phyloP scores from a whole-genome alignment of 2,329 filamentous ascomycete genomes.

The Scorias spongiosa region DNA sequence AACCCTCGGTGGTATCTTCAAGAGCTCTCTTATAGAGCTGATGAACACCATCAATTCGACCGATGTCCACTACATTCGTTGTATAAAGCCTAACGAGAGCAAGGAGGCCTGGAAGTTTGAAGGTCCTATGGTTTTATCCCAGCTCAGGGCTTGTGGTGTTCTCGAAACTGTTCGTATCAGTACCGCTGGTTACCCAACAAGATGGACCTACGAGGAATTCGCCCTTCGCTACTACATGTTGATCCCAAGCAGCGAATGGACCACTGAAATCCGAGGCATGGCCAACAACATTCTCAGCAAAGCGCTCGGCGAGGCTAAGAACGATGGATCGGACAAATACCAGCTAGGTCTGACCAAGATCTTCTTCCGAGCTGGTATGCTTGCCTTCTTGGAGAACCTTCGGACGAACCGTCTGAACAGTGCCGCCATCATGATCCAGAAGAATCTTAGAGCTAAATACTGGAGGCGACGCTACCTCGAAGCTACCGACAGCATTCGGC shows the following conservation, averaged over 20 bases:
- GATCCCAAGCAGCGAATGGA: conserved; percentile 79
- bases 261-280: conserved; percentile 84
- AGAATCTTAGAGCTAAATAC: conserved; percentile 91
- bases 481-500: conserved; percentile 64
- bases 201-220: conserved; percentile 99
- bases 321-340: conserved; percentile 71
- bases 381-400: conserved; percentile 91
- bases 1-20: conserved; percentile 95
- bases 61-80: conserved; percentile 96
- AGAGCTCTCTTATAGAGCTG: conserved; percentile 91
- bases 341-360: conserved; percentile 97
- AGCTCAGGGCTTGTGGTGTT: conserved; percentile 94
- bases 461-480: conserved; percentile 85
- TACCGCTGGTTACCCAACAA: conserved; percentile 88
- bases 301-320: conserved; percentile 55
- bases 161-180: conserved; percentile 96
- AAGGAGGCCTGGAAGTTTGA: conserved; percentile 98
- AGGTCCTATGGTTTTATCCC: conserved; percentile 94
- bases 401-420: conserved; percentile 81
- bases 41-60: conserved; percentile 98
- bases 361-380: conserved; percentile 98
- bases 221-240: conserved; percentile 97
- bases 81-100: conserved; percentile 96
- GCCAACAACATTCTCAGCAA: conserved; percentile 82
- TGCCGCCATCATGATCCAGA: conserved; percentile 95